Base-by-base conservation (phyloP, 345 rosid species). In the Cardamine occulta region DNA sequence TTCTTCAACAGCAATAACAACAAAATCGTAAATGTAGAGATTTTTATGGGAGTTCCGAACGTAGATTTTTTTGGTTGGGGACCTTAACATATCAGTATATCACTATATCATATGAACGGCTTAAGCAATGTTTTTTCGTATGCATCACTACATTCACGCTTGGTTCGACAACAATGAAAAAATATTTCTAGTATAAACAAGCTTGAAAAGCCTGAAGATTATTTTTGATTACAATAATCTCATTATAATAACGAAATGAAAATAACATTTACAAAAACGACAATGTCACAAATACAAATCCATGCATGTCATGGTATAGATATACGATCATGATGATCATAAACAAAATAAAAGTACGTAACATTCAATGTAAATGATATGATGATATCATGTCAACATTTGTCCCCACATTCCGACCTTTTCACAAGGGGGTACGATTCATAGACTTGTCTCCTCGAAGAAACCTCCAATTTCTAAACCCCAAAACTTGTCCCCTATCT, bases 401-500 rank as follows among this genome's bases (percentile, higher is more conserved):
- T 61, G 74, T 67, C 73, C 74, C 76, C 42, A 40, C 65, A 63
- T 26, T 68, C 82, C 71, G 80, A 77, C 74, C 40, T 23, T 51
- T 66, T 67, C 66, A 63, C 80, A 70, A 56, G 72, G 61, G 42
- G 61, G 65, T 74, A 68, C 66, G 66, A 12, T 52, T 72, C 66
- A 70, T 44, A 70, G 66, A 60, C 73, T 35, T 78, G 78, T 66
- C 74, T 79, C 57, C 56, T 68, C 81, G 17, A 11, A 32, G 86
- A 84, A 87, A 65, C 82, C 90, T 73, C 72, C 75, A 67, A 83
- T 57, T 57, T 2, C 88, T 45, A 55, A 57, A 66, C 72, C 42
- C 68, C 45, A 59, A 66, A 35, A 48, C 24, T 10, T 71, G 63
- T 59, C 49, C 63, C 47, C 63, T 63, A 32, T 4, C 28, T 35